A percentile compares a stretch with the other conserved stretches of the same genome.
Evolutionary conservation across 2,329 filamentous ascomycete genomes (phyloP).

Genomic region (Monosporascus sp.): DNA sequence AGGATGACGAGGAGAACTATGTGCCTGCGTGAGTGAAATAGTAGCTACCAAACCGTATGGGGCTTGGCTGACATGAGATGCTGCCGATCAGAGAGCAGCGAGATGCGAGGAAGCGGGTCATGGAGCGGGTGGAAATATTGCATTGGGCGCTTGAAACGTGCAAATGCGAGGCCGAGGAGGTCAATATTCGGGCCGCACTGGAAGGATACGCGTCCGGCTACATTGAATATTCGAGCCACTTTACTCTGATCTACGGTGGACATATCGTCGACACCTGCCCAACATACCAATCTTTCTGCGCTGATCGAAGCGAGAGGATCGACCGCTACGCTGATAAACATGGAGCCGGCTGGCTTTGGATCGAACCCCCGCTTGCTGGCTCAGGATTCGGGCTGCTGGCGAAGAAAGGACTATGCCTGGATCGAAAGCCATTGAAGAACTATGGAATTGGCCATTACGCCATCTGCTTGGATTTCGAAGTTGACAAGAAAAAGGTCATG

Average conservation of each 20-base stretch:
- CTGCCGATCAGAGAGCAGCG: constrained; percentile 13
- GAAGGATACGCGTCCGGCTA: constrained; percentile 32
- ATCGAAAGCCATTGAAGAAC: constrained; percentile 2
- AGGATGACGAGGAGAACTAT: constrained; percentile 28
- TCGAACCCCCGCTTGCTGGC: constrained; percentile 35
- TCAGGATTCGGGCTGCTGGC: constrained; percentile 15
- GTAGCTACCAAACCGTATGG: neutral
- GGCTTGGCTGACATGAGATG: neutral
- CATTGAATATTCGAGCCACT: constrained; percentile 35
- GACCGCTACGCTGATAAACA: constrained; percentile 30
- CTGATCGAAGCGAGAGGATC: constrained; percentile 32
- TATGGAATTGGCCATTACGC: constrained; percentile 21
- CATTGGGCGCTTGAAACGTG: constrained; percentile 25
- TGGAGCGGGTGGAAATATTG: constrained; percentile 28
- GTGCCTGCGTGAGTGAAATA: constrained; percentile 21
- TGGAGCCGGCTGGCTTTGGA: constrained; percentile 41
- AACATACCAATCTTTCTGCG: constrained; percentile 32
- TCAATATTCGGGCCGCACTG: constrained; percentile 39
- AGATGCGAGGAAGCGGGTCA: constrained; percentile 23
- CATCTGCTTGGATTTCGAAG: constrained; percentile 10
- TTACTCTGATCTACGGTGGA: constrained; percentile 38
- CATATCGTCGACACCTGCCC: constrained; percentile 35
- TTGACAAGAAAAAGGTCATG: constrained; percentile 10
- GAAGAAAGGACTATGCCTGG: constrained; percentile 27
- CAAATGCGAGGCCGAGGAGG: constrained; percentile 29